Evolutionary conservation across 1,284 basidiomycete species (phyloP).

Genomic region (Acaromyces ingoldii): DNA sequence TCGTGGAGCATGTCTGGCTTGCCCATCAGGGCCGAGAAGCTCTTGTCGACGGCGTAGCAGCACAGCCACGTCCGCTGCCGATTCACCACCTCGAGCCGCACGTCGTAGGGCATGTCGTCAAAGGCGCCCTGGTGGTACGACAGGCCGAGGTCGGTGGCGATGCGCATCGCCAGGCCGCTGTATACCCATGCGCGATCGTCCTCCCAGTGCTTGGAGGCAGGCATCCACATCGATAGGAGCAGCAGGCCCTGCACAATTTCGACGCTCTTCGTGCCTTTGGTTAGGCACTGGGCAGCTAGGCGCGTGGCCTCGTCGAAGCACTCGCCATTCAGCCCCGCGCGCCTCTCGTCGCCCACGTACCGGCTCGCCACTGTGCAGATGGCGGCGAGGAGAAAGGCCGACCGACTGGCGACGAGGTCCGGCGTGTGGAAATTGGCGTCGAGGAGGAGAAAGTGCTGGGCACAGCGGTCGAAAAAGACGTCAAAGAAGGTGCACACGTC

Average conservation of each 20-base stretch:
- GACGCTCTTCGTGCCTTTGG: constrained; percentile 88
- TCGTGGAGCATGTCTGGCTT: constrained; percentile 77
- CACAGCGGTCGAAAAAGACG: constrained; percentile 65
- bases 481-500: constrained; percentile 70
- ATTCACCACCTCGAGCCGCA: constrained; percentile 57
- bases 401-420: constrained; percentile 40
- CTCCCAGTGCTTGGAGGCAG: constrained; percentile 63
- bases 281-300: constrained; percentile 61
- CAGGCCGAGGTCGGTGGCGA: constrained; percentile 91
- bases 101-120: constrained; percentile 40
- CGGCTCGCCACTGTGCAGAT: constrained; percentile 88
- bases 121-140: constrained; percentile 76
- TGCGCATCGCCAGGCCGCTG: constrained; percentile 60
- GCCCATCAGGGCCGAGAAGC: constrained; percentile 77
- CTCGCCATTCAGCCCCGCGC: constrained; percentile 68
- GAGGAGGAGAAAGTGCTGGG: constrained; percentile 31
- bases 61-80: constrained; percentile 88
- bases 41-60: constrained; percentile 82
- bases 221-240: constrained; percentile 51
- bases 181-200: constrained; percentile 85
- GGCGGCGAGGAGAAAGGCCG: constrained; percentile 44
- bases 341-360: constrained; percentile 70
- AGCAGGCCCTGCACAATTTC: constrained; percentile 58
- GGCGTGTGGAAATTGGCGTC: constrained; percentile 48
- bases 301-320: no score